Evolutionary conservation across 2,329 filamentous ascomycete genomes (phyloP).

Genomic region (Xylariaceae sp.): DNA sequence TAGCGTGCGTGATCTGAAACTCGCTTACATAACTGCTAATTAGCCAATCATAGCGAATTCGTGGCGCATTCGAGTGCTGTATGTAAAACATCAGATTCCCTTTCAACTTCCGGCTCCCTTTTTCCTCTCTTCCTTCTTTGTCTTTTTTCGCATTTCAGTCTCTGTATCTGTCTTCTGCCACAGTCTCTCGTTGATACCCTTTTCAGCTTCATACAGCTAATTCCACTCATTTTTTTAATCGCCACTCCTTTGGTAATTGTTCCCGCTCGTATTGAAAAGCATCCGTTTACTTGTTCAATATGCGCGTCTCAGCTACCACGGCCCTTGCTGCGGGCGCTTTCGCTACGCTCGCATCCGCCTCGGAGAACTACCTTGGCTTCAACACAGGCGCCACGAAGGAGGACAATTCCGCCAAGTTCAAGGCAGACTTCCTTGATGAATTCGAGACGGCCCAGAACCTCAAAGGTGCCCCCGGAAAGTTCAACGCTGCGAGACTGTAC

Average conservation of each 20-base stretch:
- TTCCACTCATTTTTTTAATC: constrained; percentile 14
- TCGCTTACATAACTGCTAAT: background rate
- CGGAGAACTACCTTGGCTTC: constrained; percentile 31
- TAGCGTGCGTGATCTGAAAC: background rate
- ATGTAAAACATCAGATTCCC: constrained; percentile 2
- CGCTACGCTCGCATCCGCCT: constrained; percentile 24
- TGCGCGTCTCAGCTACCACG: constrained; percentile 21
- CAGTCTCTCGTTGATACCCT: constrained; percentile 12
- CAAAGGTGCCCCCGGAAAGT: constrained; percentile 30
- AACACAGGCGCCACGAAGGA: constrained; percentile 33
- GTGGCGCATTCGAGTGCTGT: background rate
- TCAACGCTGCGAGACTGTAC: constrained; percentile 31
- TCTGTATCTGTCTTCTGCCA: constrained; percentile 1
- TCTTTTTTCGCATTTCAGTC: background rate
- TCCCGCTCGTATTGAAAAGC: background rate
- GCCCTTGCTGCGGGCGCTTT: constrained; percentile 14
- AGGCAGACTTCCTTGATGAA: constrained; percentile 31
- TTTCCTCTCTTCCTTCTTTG: constrained; percentile 1
- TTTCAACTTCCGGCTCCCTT: background rate
- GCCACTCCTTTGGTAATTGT: constrained; percentile 10
- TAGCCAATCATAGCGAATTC: background rate
- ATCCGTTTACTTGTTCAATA: constrained; percentile 7
- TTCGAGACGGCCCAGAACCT: constrained; percentile 32
- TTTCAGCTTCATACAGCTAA: constrained; percentile 9
- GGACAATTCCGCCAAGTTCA: constrained; percentile 30